These are phyloP conservation scores for Anthracocystis setariae DNA, from an alignment of 1,284 basidiomycete species.

Conservation along the genomic window DNA sequence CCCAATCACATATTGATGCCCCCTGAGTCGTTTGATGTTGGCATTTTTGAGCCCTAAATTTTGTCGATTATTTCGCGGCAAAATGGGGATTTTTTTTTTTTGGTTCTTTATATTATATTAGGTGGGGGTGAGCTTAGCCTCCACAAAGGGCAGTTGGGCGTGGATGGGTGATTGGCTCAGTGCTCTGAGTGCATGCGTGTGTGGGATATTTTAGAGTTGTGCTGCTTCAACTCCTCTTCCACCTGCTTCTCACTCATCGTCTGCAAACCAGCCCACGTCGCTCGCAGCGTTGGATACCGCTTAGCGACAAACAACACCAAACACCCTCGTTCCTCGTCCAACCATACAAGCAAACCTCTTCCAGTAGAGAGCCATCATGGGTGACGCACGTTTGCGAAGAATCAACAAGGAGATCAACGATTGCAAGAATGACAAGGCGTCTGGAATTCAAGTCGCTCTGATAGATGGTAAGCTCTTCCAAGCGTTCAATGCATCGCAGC, in stretches of 20 bases:
- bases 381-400: constrained; percentile 84
- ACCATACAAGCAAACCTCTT: neutral
- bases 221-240: neutral
- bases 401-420: constrained; percentile 85
- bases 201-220: constrained; percentile 30
- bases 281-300: too few relatives aligned
- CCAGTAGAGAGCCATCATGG: constrained; percentile 64
- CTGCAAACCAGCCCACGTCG: too few relatives aligned
- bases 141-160: constrained; percentile 13
- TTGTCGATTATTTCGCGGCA: too few relatives aligned
- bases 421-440: constrained; percentile 91
- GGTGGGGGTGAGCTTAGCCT: constrained; percentile 2
- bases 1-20: neutral
- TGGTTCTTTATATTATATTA: too few relatives aligned
- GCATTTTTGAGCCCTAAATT: constrained; percentile 7
- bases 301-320: too few relatives aligned
- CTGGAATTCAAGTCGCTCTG: constrained; percentile 83
- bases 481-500: neutral
- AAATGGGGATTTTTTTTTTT: too few relatives aligned
- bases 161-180: constrained; percentile 7
- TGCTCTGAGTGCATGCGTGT: neutral
- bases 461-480: constrained; percentile 72
- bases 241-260: neutral
- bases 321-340: too few relatives aligned
- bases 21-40: neutral